A percentile compares a stretch with the other conserved stretches of the same genome.
These are phyloP conservation scores for Trypanosoma mega DNA, from an alignment of 208 protist genomes.

Conservation along the genomic window DNA sequence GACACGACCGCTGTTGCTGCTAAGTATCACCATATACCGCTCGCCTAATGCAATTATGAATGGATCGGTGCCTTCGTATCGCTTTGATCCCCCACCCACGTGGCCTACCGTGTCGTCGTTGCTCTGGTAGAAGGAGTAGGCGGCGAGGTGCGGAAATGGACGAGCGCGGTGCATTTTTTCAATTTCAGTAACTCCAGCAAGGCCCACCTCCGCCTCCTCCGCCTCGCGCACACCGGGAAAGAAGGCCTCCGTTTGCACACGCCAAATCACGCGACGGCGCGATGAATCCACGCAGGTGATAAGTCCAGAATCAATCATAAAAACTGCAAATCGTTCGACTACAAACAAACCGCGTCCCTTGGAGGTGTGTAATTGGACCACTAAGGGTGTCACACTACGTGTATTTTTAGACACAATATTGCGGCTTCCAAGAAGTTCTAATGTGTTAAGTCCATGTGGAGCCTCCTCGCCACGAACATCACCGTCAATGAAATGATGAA, in stretches of 20 bases:
- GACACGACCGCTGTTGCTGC: slow-evolving; percentile 61
- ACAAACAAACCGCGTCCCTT: slow-evolving; percentile 50
- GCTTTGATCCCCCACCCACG: slow-evolving; percentile 42
- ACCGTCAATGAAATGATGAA: slow-evolving; percentile 79
- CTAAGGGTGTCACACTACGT: slow-evolving; percentile 55
- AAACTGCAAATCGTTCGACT: slow-evolving; percentile 79
- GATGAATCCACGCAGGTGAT: slow-evolving; percentile 80
- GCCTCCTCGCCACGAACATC: slow-evolving; percentile 51
- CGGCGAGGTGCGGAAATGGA: slow-evolving; percentile 65
- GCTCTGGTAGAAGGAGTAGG: slow-evolving; percentile 60
- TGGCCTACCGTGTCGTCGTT: slow-evolving; percentile 45
- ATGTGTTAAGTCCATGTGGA: slow-evolving; percentile 45
- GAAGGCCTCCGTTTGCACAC: slow-evolving; percentile 59
- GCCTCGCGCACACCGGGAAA: slow-evolving; percentile 37
- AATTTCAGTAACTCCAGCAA: slow-evolving; percentile 4
- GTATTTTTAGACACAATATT: slow-evolving; percentile 61
- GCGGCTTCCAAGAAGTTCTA: slow-evolving; percentile 83
- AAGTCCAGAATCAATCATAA: slow-evolving; percentile 84
- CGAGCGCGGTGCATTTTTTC: slow-evolving; percentile 28
- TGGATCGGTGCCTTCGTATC: slow-evolving; percentile 57
- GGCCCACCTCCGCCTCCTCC: slow-evolving; percentile 30
- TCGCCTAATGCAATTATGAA: slow-evolving; percentile 87
- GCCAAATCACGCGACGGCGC: slow-evolving; percentile 76
- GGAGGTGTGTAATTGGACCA: slow-evolving; percentile 72
- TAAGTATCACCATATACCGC: slow-evolving; percentile 51